These are phyloP conservation scores for Sclerotinia borealis DNA, from an alignment of 2,329 filamentous ascomycete species.

Conservation along the genomic window DNA sequence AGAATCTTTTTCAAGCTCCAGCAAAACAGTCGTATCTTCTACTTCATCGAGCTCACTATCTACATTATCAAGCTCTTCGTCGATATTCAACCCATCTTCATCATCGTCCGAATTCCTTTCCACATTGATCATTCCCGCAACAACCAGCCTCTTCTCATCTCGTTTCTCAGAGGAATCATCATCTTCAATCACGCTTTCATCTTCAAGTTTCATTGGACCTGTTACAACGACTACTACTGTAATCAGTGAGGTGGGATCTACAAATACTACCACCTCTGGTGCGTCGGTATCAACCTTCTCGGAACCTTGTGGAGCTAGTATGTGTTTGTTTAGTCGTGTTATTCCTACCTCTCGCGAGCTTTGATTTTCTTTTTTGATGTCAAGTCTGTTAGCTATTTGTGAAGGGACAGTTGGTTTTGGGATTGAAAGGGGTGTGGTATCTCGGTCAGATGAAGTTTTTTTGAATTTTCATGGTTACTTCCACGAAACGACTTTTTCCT, in stretches of 20 bases:
- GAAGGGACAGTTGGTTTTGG: accelerated
- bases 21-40: background rate
- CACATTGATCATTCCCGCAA: background rate
- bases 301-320: background rate
- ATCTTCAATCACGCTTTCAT: background rate
- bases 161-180: too few species aligned
- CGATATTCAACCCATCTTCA: too few species aligned
- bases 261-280: background rate
- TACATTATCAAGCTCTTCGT: background rate
- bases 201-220: background rate
- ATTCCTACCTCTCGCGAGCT: constrained; percentile 7
- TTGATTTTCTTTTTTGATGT: background rate
- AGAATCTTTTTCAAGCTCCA: background rate
- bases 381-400: background rate
- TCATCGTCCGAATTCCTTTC: background rate
- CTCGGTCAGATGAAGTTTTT: background rate
- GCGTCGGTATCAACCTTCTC: background rate
- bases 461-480: background rate
- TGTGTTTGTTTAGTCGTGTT: constrained; percentile 4
- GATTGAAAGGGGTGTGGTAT: background rate
- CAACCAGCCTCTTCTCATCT: background rate
- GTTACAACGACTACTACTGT: background rate
- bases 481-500: accelerated
- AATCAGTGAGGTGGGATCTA: background rate
- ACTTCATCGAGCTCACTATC: background rate